Percentiles rank a stretch among this genome's conserved stretches.
Evolutionary conservation across 179 eudicot species (phyloP).

Genomic region (Nepenthes alata): DNA sequence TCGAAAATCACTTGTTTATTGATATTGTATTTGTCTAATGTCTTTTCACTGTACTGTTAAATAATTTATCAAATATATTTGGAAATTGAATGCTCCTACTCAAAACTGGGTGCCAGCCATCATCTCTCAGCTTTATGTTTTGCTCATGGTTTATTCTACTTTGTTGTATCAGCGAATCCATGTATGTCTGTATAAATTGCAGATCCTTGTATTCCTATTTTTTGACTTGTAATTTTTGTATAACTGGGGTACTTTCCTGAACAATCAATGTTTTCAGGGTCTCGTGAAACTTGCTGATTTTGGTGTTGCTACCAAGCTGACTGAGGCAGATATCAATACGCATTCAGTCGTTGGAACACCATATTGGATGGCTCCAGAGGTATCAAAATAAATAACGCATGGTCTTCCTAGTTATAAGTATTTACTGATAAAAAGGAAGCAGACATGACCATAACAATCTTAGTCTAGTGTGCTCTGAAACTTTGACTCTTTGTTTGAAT

Average conservation of each 20-base stretch:
- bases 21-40: no score
- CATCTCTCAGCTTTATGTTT: no score
- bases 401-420: neutral
- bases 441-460: no score
- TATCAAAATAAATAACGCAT: slow-evolving; percentile 10
- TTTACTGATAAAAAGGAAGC: neutral
- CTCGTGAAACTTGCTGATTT: slow-evolving; percentile 8
- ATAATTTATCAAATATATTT: no score
- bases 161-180: no score
- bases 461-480: no score
- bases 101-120: no score
- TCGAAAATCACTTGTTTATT: no score
- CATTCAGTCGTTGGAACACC: slow-evolving; percentile 99
- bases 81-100: no score
- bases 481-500: no score
- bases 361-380: slow-evolving; percentile 99
- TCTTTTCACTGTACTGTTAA: no score
- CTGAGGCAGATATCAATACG: slow-evolving; percentile 95
- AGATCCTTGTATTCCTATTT: slow-evolving; percentile 1
- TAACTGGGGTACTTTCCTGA: neutral
- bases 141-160: no score
- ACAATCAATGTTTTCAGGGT: slow-evolving; percentile 1
- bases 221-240: neutral
- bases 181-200: neutral
- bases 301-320: slow-evolving; percentile 6